These are phyloP conservation scores for Backusella macrospora DNA, from an alignment of 192 early-diverging fungal genomes.

Conservation along the genomic window DNA sequence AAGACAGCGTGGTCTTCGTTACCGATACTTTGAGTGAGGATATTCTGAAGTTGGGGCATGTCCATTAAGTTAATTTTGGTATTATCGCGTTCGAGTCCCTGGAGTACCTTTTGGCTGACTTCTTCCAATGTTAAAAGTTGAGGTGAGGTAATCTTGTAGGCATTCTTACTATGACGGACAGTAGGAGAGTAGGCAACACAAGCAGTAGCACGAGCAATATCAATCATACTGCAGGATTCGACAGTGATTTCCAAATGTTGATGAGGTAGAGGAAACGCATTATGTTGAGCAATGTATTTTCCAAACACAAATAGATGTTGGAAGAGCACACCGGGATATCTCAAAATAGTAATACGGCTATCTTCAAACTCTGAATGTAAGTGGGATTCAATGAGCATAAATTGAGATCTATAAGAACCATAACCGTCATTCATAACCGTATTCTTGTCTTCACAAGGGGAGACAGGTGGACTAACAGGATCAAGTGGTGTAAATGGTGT, in stretches of 20 bases:
- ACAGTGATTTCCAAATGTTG: constrained; percentile 39
- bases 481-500: constrained; percentile 41
- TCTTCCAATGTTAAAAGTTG: constrained; percentile 43
- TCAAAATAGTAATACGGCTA: constrained; percentile 37
- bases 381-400: constrained; percentile 36
- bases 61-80: constrained; percentile 36
- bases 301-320: constrained; percentile 45
- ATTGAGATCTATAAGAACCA: constrained; percentile 36
- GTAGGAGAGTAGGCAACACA: constrained; percentile 37
- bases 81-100: constrained; percentile 33
- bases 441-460: not conserved
- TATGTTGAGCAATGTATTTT: constrained; percentile 40
- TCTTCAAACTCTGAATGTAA: constrained; percentile 29
- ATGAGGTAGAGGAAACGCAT: constrained; percentile 37
- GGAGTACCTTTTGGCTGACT: constrained; percentile 34
- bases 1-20: constrained; percentile 44
- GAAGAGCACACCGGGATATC: constrained; percentile 44
- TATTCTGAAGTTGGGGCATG: constrained; percentile 18
- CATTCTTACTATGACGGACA: constrained; percentile 23
- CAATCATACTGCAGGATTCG: constrained; percentile 40
- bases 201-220: constrained; percentile 42
- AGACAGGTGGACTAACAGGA: constrained; percentile 15
- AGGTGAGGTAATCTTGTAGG: constrained; percentile 40
- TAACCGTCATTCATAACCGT: not conserved
- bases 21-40: constrained; percentile 32